phyloP scores from a whole-genome alignment of 148 eudicot species.

The Heliamphora exappendiculata region DNA sequence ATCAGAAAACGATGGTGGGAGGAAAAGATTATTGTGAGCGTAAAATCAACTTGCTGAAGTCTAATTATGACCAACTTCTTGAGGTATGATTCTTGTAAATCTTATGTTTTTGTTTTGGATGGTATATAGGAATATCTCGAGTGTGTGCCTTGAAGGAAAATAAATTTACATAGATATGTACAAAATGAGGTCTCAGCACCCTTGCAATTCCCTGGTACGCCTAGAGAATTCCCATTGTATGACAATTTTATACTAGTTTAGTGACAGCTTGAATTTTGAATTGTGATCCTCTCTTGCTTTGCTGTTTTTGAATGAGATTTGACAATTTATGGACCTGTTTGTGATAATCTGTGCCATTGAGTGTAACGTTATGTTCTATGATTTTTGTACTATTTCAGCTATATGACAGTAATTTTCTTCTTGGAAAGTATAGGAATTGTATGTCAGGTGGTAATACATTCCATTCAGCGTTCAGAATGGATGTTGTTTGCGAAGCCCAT shows the following conservation, averaged over 20 bases:
- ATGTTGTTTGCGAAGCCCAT: background rate
- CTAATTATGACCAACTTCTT: constrained; percentile 91
- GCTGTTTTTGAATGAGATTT: background rate
- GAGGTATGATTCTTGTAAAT: constrained; percentile 48
- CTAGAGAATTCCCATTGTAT: background rate
- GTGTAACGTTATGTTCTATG: background rate
- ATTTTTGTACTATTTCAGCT: background rate
- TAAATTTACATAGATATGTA: background rate
- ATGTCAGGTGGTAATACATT: background rate
- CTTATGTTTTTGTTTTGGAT: background rate
- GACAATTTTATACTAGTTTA: background rate
- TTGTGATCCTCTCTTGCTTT: background rate
- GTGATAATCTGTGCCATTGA: background rate
- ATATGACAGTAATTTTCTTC: too few species aligned
- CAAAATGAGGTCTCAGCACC: background rate
- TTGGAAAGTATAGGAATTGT: background rate
- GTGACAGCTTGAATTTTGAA: background rate
- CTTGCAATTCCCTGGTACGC: background rate
- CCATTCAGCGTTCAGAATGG: background rate
- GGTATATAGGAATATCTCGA: background rate
- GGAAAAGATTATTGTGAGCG: constrained; percentile 97
- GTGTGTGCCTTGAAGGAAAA: background rate
- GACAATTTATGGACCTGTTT: background rate
- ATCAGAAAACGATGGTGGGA: constrained; percentile 86
- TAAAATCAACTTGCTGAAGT: constrained; percentile 80